Evolutionary conservation across 495 filamentous ascomycete species (phyloP), one percentile per base, ranked within the genome.

Genomic region (Ascodesmis nigricans): DNA sequence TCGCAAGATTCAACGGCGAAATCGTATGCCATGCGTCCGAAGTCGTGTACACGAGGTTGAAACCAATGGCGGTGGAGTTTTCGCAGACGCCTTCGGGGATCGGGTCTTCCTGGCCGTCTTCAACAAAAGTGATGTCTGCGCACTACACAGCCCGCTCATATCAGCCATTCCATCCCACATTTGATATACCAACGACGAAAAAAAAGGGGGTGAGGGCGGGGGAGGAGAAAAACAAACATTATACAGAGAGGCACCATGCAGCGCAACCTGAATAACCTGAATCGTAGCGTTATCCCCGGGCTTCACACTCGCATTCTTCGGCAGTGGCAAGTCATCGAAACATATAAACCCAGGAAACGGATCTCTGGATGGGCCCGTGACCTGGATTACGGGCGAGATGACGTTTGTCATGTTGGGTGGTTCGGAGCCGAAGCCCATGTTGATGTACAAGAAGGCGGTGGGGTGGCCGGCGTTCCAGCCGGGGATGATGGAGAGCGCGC

Each of bases 401-500:
- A 69, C 58, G 55, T 78, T 69, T 39, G 79, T 90, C 71, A 83
- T 81, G 61, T 95, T 95, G n/a, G 56, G 55, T 1, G 90, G 90
- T 23, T 55, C 52, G 13, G 65, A 78, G 36, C 84, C 90, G 39
- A 82, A 67, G 36, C 90, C 90, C 30, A 99, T 59, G 61, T 99
- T 99, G 57, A 99, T 64, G 56, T 95, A 92, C 51, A 95, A 63
- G 38, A 83, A 66, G 21, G 84, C 87, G 4, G 71, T 74, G 5
- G 64, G 51, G 51, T 99, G 90, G 40, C 90, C 90, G 25, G 69
- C 71, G 62, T 93, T 93, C 90, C 90, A 99, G 45, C 90, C 75
- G 59, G 4, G 90, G 78, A 54, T 92, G 38, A 99, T 55, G 13
- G 78, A 67, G 38, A 99, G 53, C 10, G 81, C 78, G 31, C 90